Evolutionary conservation across 345 rosid genomes (phyloP).

Genomic region (Eucalyptus erythrocorys): DNA sequence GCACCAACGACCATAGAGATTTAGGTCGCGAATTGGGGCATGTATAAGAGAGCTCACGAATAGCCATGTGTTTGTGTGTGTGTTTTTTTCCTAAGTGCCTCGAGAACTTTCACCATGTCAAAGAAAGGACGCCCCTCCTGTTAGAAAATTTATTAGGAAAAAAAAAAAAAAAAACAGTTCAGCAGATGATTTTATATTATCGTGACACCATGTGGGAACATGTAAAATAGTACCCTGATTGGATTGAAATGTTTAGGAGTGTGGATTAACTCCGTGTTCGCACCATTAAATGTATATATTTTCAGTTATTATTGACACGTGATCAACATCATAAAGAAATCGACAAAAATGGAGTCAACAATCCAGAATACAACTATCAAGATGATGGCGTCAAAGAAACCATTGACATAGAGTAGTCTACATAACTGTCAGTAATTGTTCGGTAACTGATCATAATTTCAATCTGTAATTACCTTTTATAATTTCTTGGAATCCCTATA

Average conservation of each 20-base stretch:
- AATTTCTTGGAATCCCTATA: accelerated
- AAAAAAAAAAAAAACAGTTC: not conserved
- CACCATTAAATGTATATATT: too few relatives aligned
- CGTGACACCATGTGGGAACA: not conserved
- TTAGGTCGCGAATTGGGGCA: too few relatives aligned
- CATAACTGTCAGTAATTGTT: accelerated
- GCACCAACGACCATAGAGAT: not conserved
- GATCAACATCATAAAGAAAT: accelerated
- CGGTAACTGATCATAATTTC: accelerated
- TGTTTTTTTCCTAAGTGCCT: not conserved
- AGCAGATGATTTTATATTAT: not conserved
- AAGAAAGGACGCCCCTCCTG: not conserved
- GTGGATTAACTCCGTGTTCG: not conserved
- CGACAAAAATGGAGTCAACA: accelerated
- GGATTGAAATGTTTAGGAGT: not conserved
- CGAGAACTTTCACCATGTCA: not conserved
- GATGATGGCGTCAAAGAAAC: accelerated
- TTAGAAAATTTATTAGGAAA: not conserved
- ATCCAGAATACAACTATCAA: too few relatives aligned
- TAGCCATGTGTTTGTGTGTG: not conserved
- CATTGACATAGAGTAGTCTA: accelerated
- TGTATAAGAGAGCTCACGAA: not conserved
- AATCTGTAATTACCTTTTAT: accelerated
- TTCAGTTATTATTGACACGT: accelerated
- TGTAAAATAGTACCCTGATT: not conserved